phyloP scores from a whole-genome alignment of 2,329 filamentous ascomycete species.

The Trichophyton rubrum region DNA sequence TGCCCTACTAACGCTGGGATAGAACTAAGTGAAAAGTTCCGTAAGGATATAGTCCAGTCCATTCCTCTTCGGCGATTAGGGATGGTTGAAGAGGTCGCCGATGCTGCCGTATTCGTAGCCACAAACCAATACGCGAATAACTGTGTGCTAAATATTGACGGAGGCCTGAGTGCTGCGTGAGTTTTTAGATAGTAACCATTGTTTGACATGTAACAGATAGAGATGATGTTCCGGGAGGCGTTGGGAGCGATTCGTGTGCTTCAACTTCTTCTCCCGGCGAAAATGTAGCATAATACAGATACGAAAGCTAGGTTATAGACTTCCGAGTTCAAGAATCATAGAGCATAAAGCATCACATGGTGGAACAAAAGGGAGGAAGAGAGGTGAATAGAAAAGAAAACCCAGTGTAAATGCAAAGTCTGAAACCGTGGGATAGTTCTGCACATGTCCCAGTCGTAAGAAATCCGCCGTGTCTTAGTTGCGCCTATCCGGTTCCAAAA shows the following conservation, averaged over 20 bases:
- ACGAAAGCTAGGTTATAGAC: not conserved
- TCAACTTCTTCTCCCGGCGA: not conserved
- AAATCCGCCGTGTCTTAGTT: not conserved
- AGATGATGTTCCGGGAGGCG: too few relatives aligned
- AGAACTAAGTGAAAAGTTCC: slow-evolving; percentile 33
- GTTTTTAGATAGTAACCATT: not conserved
- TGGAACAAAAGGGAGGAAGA: not conserved
- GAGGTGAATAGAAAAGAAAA: not conserved
- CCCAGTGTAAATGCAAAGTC: slow-evolving; percentile 3
- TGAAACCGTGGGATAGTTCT: not conserved
- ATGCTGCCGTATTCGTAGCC: slow-evolving; percentile 66
- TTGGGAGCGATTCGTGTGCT: not conserved
- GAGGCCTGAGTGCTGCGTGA: slow-evolving; percentile 60
- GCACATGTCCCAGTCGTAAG: not conserved
- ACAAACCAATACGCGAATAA: slow-evolving; percentile 76
- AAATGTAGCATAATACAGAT: not conserved
- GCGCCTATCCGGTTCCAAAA: not conserved
- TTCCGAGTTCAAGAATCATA: not conserved
- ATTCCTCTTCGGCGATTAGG: slow-evolving; percentile 61
- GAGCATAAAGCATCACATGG: not conserved
- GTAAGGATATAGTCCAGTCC: slow-evolving; percentile 24
- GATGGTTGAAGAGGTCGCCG: slow-evolving; percentile 58
- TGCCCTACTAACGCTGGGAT: slow-evolving; percentile 3
- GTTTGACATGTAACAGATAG: not conserved
- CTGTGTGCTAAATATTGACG: slow-evolving; percentile 73